Conservation (phyloP, 2,329 filamentous ascomycete genomes). For the Podosphaera xanthii region DNA sequence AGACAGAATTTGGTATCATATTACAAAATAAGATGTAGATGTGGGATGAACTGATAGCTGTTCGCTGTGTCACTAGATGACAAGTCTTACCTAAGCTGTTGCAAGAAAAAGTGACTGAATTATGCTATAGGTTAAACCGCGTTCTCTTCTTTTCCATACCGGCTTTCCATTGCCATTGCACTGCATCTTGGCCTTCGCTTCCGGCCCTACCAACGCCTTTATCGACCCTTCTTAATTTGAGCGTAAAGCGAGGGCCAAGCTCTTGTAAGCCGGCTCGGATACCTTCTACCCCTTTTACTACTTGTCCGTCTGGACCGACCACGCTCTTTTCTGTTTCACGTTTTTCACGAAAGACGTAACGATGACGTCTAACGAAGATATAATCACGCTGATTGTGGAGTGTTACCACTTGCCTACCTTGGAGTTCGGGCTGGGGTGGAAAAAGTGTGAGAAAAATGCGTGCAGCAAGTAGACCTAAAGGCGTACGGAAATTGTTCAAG, state of each 20-base stretch:
- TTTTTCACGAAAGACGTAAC: conserved; percentile 86
- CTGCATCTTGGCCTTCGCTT: conserved; percentile 25
- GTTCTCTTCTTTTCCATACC: conserved; percentile 87
- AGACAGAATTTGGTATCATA: no score
- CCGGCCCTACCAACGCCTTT: conserved; percentile 56
- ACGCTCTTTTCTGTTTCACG: conserved; percentile 70
- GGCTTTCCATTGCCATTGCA: conserved; percentile 84
- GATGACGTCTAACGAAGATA: conserved; percentile 75
- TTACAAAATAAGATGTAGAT: no score
- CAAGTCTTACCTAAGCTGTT: no score
- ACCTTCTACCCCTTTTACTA: conserved; percentile 63
- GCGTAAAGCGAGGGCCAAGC: conserved; percentile 57
- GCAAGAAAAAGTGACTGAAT: no score
- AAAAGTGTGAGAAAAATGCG: conserved; percentile 63
- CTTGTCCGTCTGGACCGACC: conserved; percentile 56
- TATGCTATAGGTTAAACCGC: conserved; percentile 59
- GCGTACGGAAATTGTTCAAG: conserved; percentile 86
- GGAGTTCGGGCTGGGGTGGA: conserved; percentile 60
- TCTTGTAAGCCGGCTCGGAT: conserved; percentile 80
- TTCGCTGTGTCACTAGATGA: no score
- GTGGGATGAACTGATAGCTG: no score
- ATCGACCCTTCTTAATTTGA: conserved; percentile 79
- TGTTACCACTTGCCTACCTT: conserved; percentile 74
- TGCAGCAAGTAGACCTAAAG: conserved; percentile 69
- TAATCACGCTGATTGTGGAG: conserved; percentile 91